Evolutionary conservation across 345 rosid species (phyloP).

Genomic region (Euclidium syriacum): DNA sequence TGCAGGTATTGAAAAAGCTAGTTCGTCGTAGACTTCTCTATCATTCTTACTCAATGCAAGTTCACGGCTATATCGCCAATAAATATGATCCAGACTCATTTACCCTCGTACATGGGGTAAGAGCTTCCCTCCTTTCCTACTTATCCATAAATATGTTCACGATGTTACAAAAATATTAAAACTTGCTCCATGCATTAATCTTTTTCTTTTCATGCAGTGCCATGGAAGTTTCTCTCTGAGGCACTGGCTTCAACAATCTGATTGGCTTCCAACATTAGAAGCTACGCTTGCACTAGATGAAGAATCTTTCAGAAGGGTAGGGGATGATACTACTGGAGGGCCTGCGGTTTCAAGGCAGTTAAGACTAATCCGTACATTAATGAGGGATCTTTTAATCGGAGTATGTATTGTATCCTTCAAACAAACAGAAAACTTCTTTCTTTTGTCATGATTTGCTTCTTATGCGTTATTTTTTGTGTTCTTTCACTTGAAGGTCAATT

Average conservation of each 20-base stretch:
- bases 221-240: constrained; percentile 92
- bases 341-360: constrained; percentile 85
- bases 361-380: constrained; percentile 67
- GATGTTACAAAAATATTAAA: neutral
- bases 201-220: constrained; percentile 42
- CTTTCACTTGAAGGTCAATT: constrained; percentile 61
- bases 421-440: neutral
- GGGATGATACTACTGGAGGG: constrained; percentile 96
- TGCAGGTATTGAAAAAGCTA: constrained; percentile 81
- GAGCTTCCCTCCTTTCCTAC: constrained; percentile 7
- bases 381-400: constrained; percentile 94
- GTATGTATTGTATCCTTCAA: constrained; percentile 41
- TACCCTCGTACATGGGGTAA: constrained; percentile 80
- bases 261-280: constrained; percentile 96
- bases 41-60: constrained; percentile 95
- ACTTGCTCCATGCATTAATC: neutral
- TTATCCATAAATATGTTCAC: neutral
- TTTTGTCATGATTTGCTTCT: constrained; percentile 9
- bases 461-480: constrained; percentile 3
- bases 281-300: constrained; percentile 94
- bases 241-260: constrained; percentile 93
- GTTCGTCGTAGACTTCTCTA: constrained; percentile 70
- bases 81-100: constrained; percentile 42
- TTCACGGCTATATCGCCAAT: constrained; percentile 68
- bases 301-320: constrained; percentile 74